These are phyloP conservation scores for Borovskyia barvae DNA, from an alignment of 208 protist genomes.

Conservation along the genomic window DNA sequence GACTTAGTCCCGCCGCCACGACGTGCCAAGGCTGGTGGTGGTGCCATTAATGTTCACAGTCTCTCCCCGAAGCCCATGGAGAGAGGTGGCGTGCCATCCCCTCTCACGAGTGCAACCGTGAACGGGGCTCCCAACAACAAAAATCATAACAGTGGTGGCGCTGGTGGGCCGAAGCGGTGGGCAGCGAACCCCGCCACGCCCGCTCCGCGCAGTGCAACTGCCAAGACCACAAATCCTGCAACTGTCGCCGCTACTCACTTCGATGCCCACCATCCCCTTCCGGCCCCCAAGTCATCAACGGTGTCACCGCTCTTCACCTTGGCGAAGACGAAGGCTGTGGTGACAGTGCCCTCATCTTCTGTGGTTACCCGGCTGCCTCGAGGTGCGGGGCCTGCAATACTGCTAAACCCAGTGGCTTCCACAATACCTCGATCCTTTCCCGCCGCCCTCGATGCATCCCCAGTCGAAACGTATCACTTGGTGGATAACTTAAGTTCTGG, in stretches of 20 bases:
- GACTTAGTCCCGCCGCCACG: conserved; percentile 28
- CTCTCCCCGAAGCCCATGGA: conserved; percentile 7
- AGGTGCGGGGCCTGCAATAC: too few species aligned
- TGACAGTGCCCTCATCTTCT: background rate
- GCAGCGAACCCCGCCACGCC: conserved; percentile 6
- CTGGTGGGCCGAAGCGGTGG: conserved; percentile 23
- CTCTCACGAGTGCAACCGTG: background rate
- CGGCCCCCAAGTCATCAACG: conserved; percentile 4
- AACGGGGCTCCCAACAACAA: too few species aligned
- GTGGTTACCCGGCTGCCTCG: too few species aligned
- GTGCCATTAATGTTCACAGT: background rate
- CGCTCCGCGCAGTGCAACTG: conserved; percentile 8
- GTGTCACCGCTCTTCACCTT: conserved; percentile 6
- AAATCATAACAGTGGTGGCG: too few species aligned
- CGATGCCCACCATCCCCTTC: conserved; percentile 1
- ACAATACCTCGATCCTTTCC: too few species aligned
- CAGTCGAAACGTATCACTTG: conserved; percentile 11
- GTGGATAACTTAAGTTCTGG: conserved; percentile 19
- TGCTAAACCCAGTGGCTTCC: too few species aligned
- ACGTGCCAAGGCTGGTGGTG: conserved; percentile 10
- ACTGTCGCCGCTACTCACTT: background rate
- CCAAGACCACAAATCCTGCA: background rate
- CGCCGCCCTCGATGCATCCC: too few species aligned
- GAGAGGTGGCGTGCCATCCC: background rate
- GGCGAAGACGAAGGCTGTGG: background rate